These are phyloP conservation scores for Eucalyptus cloeziana DNA, from an alignment of 345 rosid genomes.

Conservation along the genomic window DNA sequence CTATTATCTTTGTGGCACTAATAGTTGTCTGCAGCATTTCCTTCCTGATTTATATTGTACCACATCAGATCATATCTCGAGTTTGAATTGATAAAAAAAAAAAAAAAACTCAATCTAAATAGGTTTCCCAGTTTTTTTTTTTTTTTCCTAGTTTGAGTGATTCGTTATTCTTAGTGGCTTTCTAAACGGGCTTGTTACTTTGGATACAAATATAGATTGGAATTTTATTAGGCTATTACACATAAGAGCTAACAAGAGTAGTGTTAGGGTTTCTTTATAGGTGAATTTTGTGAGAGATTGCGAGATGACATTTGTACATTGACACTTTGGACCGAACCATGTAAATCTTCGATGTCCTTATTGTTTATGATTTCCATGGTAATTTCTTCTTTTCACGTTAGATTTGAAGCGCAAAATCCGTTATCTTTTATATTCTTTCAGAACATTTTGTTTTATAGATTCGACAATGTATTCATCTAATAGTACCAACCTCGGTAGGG, in stretches of 20 bases:
- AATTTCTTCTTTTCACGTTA: background rate
- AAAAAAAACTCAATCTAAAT: background rate
- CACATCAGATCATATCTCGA: fast-evolving
- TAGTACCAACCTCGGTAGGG: no score
- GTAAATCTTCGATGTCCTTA: background rate
- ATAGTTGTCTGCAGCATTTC: background rate
- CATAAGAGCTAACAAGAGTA: background rate
- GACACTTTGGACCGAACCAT: background rate
- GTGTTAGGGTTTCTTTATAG: background rate
- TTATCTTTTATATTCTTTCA: background rate
- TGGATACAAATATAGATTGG: background rate
- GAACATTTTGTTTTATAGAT: background rate
- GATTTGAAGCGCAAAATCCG: background rate
- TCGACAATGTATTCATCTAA: background rate
- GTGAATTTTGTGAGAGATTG: background rate
- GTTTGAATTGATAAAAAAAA: background rate
- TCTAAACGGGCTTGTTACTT: background rate
- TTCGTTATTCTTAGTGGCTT: fast-evolving
- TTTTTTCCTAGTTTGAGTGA: background rate
- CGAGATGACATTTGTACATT: background rate
- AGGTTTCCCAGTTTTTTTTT: no score
- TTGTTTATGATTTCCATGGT: background rate
- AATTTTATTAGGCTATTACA: background rate
- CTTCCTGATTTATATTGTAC: background rate
- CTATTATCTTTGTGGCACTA: background rate